A percentile compares a stretch with the other conserved stretches of the same genome.
phyloP scores from a whole-genome alignment of 805 yeast species.

The Suhomyces sp. region DNA sequence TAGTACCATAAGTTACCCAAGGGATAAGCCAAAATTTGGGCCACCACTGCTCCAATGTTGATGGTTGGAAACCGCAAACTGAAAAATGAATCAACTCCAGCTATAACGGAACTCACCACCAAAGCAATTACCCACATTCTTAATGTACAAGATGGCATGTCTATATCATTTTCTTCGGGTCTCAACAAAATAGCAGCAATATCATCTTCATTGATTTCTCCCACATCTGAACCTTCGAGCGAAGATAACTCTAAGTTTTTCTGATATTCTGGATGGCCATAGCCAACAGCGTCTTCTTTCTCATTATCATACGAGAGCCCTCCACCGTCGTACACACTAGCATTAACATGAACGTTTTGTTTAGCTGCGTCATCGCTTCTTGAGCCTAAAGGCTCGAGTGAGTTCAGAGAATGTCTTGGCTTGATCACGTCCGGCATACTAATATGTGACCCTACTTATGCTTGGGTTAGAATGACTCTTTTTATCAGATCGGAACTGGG shows the following conservation, averaged over 20 bases:
- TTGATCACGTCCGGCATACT: not conserved
- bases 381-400: not conserved
- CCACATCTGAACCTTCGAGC: not conserved
- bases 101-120: slow-evolving; percentile 12
- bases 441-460: not conserved
- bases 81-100: slow-evolving; percentile 24
- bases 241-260: not conserved
- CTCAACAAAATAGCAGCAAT: not conserved
- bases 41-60: slow-evolving; percentile 20
- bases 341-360: not conserved
- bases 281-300: not conserved
- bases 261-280: not conserved
- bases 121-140: not conserved
- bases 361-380: not conserved
- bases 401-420: not conserved
- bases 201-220: not conserved
- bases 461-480: not conserved
- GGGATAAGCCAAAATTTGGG: slow-evolving; percentile 22
- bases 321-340: not conserved
- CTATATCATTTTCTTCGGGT: not conserved
- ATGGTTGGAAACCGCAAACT: slow-evolving; percentile 23
- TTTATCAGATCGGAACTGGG: not conserved
- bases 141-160: not conserved
- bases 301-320: not conserved
- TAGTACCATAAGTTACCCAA: slow-evolving; percentile 10